Conservation (phyloP, 805 yeast species). For the Metschnikowia gelsemii region DNA sequence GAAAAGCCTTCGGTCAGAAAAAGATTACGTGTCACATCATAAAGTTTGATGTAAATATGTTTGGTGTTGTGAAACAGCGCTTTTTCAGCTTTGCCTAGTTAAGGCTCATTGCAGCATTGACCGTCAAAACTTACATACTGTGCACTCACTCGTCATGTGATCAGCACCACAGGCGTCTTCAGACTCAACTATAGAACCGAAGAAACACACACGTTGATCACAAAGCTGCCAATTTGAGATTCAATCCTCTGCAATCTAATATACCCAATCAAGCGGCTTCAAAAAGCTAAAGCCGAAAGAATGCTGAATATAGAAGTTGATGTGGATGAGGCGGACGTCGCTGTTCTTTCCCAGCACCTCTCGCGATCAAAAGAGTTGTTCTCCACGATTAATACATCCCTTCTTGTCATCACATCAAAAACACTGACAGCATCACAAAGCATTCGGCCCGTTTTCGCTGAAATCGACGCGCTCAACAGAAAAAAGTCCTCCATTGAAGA, state of each 20-base stretch:
- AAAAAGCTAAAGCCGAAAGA: neutral
- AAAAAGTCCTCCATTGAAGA: conserved; percentile 58
- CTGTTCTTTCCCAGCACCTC: conserved; percentile 75
- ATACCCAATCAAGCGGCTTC: neutral
- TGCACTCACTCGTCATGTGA: too few species aligned
- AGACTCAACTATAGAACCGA: too few species aligned
- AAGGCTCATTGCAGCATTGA: too few species aligned
- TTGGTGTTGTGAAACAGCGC: too few species aligned
- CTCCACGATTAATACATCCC: conserved; percentile 51
- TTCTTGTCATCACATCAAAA: conserved; percentile 51
- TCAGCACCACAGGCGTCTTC: too few species aligned
- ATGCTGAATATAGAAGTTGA: conserved; percentile 38
- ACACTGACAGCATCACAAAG: conserved; percentile 58
- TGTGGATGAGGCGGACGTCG: conserved; percentile 78
- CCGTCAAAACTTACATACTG: too few species aligned
- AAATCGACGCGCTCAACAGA: conserved; percentile 55
- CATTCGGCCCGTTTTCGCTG: conserved; percentile 69
- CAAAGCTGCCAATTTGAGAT: neutral
- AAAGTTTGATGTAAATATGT: too few species aligned
- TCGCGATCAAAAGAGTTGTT: conserved; percentile 57
- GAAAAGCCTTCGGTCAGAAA: too few species aligned
- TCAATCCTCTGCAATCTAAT: neutral
- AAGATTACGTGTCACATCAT: too few species aligned
- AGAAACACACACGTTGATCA: too few species aligned
- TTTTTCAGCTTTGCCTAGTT: too few species aligned